A percentile compares a stretch with the other conserved stretches of the same genome.
These are phyloP conservation scores for Tilletia horrida DNA, from an alignment of 1,284 basidiomycete species.

Conservation along the genomic window DNA sequence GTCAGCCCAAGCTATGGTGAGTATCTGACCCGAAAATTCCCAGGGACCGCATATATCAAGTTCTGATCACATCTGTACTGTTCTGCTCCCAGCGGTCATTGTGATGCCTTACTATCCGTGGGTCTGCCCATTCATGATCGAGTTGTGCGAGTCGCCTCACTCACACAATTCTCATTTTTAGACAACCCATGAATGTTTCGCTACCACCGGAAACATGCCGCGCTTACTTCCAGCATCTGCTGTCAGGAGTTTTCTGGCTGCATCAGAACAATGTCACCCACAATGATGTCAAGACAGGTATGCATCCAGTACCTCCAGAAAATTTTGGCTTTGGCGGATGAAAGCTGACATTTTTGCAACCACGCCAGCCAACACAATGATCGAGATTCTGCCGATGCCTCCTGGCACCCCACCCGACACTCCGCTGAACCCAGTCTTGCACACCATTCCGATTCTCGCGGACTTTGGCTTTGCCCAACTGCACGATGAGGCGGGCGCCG, in stretches of 20 bases:
- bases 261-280: slow-evolving; percentile 39
- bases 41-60: background rate
- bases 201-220: slow-evolving; percentile 32
- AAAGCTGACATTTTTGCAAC: background rate
- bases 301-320: slow-evolving; percentile 3
- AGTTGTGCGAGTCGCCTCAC: background rate
- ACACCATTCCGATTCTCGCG: slow-evolving; percentile 16
- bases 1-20: slow-evolving; percentile 32
- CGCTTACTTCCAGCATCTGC: slow-evolving; percentile 39
- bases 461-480: slow-evolving; percentile 47
- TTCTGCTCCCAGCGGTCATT: slow-evolving; percentile 19
- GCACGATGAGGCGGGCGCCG: slow-evolving; percentile 32
- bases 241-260: slow-evolving; percentile 40
- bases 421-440: slow-evolving; percentile 20
- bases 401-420: slow-evolving; percentile 18
- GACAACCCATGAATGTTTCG: slow-evolving; percentile 43
- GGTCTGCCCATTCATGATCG: background rate
- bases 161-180: slow-evolving; percentile 14
- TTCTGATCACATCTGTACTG: background rate
- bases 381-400: slow-evolving; percentile 19
- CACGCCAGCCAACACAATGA: slow-evolving; percentile 22
- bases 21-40: background rate
- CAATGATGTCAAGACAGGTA: slow-evolving; percentile 46
- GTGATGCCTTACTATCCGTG: slow-evolving; percentile 35
- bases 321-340: background rate